Evolutionary conservation across 805 yeast species (phyloP), one percentile per base, ranked within the genome.

Genomic region (Metschnikowia corniflorae): DNA sequence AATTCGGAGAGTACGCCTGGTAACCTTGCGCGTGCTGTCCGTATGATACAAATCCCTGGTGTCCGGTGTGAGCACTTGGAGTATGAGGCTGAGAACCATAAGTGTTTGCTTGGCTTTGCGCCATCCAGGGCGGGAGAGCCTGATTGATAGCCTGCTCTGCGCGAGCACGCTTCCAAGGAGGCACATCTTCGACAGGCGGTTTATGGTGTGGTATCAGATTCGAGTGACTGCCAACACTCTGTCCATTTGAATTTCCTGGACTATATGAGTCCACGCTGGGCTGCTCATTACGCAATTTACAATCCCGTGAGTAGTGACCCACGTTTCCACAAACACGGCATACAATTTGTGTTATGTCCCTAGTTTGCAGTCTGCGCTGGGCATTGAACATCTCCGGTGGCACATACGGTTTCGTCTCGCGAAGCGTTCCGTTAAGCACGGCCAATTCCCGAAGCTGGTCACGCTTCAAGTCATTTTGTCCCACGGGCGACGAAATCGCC

Each of bases 401-500:
- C 33, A 59, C 61, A 36, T 57, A 39, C 78, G 95, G 71, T 46
- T 82, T 91, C 1, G 73, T 68, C 51, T 86, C 95, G 37, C 97
- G 74, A 31, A 88, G 68, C 0, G 98, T 93, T 60, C 99, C 99
- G 63, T 93, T 94, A 38, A 93, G 69, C 16, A 86, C 82, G 0
- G 99, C 99, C 50, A 93, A 71, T 54, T 91, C 96, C 46, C 96
- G 74, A 42, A 93, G 70, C 60, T 93, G 99, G 29, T 82, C 86
- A 41, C 97, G 71, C 54, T 93, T 93, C 57, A 86, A 71, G 45
- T 87, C 95, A 59, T 91, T 93, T 56, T 86, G 94, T 1, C 96
- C 96, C 45, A 84, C 91, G 2, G 98, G 98, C 0, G 95, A 79
- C 14, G 79, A 72, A 2, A 89, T 84, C 0, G 96, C 96, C 44